Conservation (phyloP, 441 rosid species). For the Breynia disticha region DNA sequence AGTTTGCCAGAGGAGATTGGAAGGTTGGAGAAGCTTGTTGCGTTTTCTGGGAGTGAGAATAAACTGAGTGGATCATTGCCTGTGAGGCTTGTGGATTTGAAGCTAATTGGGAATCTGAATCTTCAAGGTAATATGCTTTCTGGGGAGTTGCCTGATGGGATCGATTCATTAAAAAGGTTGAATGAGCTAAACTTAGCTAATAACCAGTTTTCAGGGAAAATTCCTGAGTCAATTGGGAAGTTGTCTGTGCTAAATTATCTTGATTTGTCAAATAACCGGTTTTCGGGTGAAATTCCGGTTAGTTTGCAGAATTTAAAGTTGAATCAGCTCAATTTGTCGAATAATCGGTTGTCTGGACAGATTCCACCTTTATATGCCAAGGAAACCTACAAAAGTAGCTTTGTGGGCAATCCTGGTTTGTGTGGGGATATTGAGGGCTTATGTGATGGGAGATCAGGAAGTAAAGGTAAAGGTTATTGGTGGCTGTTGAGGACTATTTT, state of each 20-base stretch:
- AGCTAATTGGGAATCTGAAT: constrained; percentile 56
- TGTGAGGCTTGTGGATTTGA: constrained; percentile 40
- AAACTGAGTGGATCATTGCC: constrained; percentile 62
- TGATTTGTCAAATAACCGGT: constrained; percentile 61
- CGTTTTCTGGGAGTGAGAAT: constrained; percentile 54
- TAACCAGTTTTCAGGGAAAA: constrained; percentile 49
- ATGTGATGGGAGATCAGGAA: constrained; percentile 37
- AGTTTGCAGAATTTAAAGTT: constrained; percentile 77
- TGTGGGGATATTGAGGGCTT: constrained; percentile 65
- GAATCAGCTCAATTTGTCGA: constrained; percentile 73
- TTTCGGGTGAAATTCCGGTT: constrained; percentile 57
- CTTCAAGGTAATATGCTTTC: constrained; percentile 55
- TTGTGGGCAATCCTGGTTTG: constrained; percentile 70
- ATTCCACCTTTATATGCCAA: constrained; percentile 60
- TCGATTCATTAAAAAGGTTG: constrained; percentile 65
- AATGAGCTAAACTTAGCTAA: constrained; percentile 68
- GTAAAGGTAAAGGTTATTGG: constrained; percentile 40
- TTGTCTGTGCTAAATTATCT: constrained; percentile 79
- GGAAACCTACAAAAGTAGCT: constrained; percentile 53
- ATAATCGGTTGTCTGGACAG: constrained; percentile 53
- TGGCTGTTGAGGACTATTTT: constrained; percentile 78
- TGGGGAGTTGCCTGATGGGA: constrained; percentile 54
- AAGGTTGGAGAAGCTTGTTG: constrained; percentile 35
- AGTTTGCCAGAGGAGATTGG: constrained; percentile 70
- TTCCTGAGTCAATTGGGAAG: constrained; percentile 58